These are phyloP conservation scores for Stygiomarasmius scandens DNA, from an alignment of 1,284 basidiomycete species.

Conservation along the genomic window DNA sequence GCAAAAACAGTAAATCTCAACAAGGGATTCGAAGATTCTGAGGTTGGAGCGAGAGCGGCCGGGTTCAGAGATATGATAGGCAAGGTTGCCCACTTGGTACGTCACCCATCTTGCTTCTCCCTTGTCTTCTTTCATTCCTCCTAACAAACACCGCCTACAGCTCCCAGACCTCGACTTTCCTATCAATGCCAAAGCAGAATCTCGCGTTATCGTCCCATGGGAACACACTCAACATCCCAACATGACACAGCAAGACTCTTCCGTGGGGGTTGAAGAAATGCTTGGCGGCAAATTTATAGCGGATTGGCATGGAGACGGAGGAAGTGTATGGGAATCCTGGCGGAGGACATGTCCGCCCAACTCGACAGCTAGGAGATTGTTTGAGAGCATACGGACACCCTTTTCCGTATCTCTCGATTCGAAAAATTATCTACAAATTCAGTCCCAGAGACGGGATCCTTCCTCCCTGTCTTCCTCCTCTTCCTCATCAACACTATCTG, in stretches of 20 bases:
- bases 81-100: constrained; percentile 69
- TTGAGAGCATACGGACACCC: constrained; percentile 63
- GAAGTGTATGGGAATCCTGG: constrained; percentile 91
- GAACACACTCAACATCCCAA: constrained; percentile 75
- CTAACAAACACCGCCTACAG: constrained; percentile 38
- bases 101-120: constrained; percentile 1
- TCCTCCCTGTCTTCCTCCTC: constrained; percentile 21
- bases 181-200: constrained; percentile 90
- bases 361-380: constrained; percentile 79
- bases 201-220: constrained; percentile 89
- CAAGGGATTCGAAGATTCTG: constrained; percentile 58
- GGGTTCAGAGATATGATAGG: constrained; percentile 78
- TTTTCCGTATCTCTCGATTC: constrained; percentile 25
- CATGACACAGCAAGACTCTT: constrained; percentile 58
- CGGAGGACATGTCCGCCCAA: constrained; percentile 86
- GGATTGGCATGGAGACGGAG: constrained; percentile 77
- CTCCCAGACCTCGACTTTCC: constrained; percentile 91
- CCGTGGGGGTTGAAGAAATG: no score
- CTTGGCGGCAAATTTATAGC: constrained; percentile 76
- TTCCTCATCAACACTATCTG: constrained; percentile 17
- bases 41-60: constrained; percentile 75
- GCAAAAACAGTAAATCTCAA: constrained; percentile 65
- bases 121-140: no score
- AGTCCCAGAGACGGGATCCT: neutral
- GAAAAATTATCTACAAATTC: constrained; percentile 23